A percentile compares a stretch with the other conserved stretches of the same genome.
Evolutionary conservation across 2,329 filamentous ascomycete species (phyloP).

Genomic region (Pseudogymnoascus pannorum): DNA sequence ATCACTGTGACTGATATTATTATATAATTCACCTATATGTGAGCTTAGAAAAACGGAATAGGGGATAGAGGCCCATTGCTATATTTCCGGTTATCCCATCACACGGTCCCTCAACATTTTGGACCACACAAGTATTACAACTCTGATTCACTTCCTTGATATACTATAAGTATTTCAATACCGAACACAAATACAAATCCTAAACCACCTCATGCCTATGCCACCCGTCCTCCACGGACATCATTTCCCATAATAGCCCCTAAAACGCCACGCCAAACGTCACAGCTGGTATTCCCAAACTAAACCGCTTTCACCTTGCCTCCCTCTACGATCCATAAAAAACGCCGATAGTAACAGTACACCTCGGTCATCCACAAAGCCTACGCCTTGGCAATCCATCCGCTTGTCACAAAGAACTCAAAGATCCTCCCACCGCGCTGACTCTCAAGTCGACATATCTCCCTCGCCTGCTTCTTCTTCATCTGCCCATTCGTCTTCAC

Average conservation of each 20-base stretch:
- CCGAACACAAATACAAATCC: neutral
- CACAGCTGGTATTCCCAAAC: conserved; percentile 1
- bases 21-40: neutral
- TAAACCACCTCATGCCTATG: neutral
- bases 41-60: neutral
- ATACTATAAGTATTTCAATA: neutral
- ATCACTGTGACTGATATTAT: neutral
- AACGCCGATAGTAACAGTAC: neutral
- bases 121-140: neutral
- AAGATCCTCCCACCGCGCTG: conserved; percentile 82
- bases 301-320: neutral
- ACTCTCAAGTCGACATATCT: conserved; percentile 75
- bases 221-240: neutral
- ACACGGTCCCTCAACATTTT: neutral
- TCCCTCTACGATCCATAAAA: neutral
- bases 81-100: neutral
- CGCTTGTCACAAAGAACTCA: conserved; percentile 88
- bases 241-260: neutral
- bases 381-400: conserved; percentile 83
- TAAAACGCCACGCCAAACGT: conserved; percentile 1
- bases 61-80: neutral
- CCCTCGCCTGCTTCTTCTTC: conserved; percentile 89
- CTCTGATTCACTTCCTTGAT: neutral
- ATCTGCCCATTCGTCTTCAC: conserved; percentile 79
- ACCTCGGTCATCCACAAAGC: neutral